Evolutionary conservation across 1,284 basidiomycete genomes (phyloP).

Genomic region (Trichosporon sp.): DNA sequence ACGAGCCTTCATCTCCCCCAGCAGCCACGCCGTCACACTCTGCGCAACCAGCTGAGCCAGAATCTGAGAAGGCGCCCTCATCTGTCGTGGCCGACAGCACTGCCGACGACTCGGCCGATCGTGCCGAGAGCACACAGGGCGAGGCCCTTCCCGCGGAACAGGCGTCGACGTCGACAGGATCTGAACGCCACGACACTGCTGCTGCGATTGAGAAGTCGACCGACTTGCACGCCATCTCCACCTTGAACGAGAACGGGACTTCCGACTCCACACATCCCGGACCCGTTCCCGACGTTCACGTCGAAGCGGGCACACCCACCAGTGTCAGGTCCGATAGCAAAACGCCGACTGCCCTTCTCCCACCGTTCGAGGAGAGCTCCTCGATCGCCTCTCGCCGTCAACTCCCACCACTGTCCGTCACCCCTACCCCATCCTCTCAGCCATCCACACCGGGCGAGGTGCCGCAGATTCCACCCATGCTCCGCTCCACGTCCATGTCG

Average conservation of each 20-base stretch:
- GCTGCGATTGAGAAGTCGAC: background rate
- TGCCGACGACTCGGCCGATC: background rate
- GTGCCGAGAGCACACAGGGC: background rate
- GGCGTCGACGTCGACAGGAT: background rate
- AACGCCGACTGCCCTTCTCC: background rate
- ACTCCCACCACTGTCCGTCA: slow-evolving; percentile 1
- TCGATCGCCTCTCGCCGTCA: background rate
- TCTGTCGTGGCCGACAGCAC: background rate
- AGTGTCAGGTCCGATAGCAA: background rate
- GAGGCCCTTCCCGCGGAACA: background rate
- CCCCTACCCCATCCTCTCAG: background rate
- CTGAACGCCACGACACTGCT: background rate
- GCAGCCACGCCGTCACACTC: background rate
- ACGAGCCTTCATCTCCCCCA: background rate
- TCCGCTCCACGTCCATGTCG: slow-evolving; percentile 11
- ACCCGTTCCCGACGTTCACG: background rate
- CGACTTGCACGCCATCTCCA: background rate
- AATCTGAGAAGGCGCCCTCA: background rate
- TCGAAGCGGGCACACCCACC: background rate
- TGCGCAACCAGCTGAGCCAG: background rate
- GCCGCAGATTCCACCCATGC: background rate
- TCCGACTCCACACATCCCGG: background rate
- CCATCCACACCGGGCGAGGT: background rate
- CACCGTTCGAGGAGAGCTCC: background rate
- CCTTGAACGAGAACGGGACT: background rate